phyloP scores from a whole-genome alignment of 148 eudicot species.

The Rheum nobile region DNA sequence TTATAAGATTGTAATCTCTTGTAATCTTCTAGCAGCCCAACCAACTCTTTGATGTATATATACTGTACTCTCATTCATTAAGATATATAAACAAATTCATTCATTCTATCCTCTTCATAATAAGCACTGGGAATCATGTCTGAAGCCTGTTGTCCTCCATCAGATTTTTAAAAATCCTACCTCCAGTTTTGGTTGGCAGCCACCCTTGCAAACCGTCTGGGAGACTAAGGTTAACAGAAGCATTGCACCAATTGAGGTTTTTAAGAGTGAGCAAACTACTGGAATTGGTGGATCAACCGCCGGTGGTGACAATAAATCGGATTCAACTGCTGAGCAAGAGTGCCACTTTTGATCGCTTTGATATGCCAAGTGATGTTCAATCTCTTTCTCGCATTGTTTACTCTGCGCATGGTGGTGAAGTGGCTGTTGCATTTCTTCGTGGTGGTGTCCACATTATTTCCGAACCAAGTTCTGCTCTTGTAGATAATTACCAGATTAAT shows the following conservation, averaged over 20 bases:
- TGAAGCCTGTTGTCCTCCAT: conserved; percentile 92
- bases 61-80: too few relatives aligned
- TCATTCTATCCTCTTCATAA: too few relatives aligned
- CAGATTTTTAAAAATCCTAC: conserved; percentile 92
- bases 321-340: conserved; percentile 46
- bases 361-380: conserved; percentile 94
- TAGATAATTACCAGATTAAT: conserved; percentile 82
- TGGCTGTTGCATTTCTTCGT: conserved; percentile 87
- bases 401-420: conserved; percentile 96
- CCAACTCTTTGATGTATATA: too few relatives aligned
- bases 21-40: too few relatives aligned
- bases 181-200: conserved; percentile 84
- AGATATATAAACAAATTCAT: too few relatives aligned
- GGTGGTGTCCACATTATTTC: conserved; percentile 89
- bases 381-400: conserved; percentile 90
- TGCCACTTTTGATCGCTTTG: conserved; percentile 88
- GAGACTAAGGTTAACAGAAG: conserved; percentile 86
- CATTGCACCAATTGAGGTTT: conserved; percentile 63
- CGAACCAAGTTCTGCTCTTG: conserved; percentile 64
- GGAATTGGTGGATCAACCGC: conserved; percentile 19
- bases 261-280: conserved; percentile 35
- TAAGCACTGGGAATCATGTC: conserved; percentile 97
- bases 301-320: conserved; percentile 32
- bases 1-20: too few relatives aligned
- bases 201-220: conserved; percentile 99